phyloP scores from a whole-genome alignment of 352 stramenopile genomes.

The Globisporangium lucens region DNA sequence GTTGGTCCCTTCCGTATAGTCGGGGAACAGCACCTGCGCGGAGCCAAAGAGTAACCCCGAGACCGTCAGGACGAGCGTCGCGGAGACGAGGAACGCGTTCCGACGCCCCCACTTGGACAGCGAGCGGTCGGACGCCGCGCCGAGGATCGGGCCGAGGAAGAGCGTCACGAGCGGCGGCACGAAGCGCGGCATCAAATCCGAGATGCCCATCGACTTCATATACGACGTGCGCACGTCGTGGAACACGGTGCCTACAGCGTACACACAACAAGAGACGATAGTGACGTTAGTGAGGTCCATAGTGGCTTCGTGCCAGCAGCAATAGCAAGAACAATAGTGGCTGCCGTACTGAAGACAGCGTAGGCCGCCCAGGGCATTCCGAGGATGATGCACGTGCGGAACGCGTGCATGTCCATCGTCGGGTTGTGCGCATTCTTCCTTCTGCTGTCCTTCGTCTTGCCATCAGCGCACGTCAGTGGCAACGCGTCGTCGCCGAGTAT shows the following conservation, averaged over 20 bases:
- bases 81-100: constrained; percentile 62
- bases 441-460: not conserved
- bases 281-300: not conserved
- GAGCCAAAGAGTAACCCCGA: constrained; percentile 61
- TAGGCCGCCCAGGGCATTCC: constrained; percentile 73
- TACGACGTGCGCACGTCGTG: constrained; percentile 64
- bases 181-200: constrained; percentile 55
- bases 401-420: constrained; percentile 21
- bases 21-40: constrained; percentile 57
- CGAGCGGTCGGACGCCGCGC: constrained; percentile 67
- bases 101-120: constrained; percentile 67
- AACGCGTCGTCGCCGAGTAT: constrained; percentile 1
- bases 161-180: constrained; percentile 59
- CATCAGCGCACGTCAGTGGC: not conserved
- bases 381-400: constrained; percentile 65
- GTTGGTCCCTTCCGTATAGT: constrained; percentile 36
- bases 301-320: not conserved
- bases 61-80: constrained; percentile 41
- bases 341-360: constrained; percentile 53
- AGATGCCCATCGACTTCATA: constrained; percentile 69
- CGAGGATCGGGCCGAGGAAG: constrained; percentile 67
- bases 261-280: not conserved
- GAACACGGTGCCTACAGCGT: constrained; percentile 60
- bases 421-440: not conserved
- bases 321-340: not conserved